phyloP scores from a whole-genome alignment of 2,329 filamentous ascomycete species.

The Byssoonygena ceratinophila region DNA sequence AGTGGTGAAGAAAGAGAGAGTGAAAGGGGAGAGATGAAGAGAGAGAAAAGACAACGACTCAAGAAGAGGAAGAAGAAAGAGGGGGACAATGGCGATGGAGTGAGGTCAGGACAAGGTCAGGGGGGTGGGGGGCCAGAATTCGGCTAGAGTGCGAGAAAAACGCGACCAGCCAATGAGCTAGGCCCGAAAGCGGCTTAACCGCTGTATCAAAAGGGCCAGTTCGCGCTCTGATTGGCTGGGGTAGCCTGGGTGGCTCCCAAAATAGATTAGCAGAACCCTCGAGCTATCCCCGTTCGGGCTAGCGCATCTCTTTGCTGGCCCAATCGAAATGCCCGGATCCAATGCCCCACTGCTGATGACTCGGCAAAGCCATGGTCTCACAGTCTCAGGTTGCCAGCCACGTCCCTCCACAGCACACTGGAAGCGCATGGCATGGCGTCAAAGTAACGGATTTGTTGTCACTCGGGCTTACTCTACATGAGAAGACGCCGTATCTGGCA shows the following conservation, averaged over 20 bases:
- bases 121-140: neutral
- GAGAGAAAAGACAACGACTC: conserved; percentile 19
- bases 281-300: neutral
- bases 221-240: neutral
- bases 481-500: neutral
- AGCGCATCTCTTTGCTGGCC: conserved; percentile 6
- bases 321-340: neutral
- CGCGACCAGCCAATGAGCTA: neutral
- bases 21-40: conserved; percentile 21
- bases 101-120: neutral
- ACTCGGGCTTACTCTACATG: neutral
- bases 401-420: no score
- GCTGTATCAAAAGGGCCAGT: conserved; percentile 1
- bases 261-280: neutral
- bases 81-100: conserved; percentile 6
- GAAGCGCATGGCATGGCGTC: no score
- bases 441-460: neutral
- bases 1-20: conserved; percentile 15
- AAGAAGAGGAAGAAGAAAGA: conserved; percentile 20
- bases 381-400: no score
- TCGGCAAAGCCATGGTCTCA: neutral
- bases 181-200: neutral
- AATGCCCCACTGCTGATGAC: neutral
- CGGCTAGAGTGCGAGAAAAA: neutral
- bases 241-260: neutral